phyloP scores from a whole-genome alignment of 345 rosid species.

The Brassica cretica region DNA sequence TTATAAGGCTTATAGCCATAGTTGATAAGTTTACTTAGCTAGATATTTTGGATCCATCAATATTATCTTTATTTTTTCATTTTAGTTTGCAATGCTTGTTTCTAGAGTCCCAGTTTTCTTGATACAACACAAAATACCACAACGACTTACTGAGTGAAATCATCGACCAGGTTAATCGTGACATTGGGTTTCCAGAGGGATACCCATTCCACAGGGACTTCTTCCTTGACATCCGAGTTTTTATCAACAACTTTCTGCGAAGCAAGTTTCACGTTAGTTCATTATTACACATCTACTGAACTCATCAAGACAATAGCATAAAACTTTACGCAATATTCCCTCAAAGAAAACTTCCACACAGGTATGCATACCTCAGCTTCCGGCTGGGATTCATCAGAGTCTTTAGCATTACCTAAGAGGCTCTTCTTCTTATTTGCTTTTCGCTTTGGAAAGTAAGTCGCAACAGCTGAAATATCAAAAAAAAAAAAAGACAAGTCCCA shows the following conservation, averaged over 20 bases:
- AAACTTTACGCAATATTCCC: not conserved
- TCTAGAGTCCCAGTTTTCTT: not conserved
- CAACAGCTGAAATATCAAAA: conserved; percentile 63
- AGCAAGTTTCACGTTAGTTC: not conserved
- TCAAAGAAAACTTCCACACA: conserved; percentile 5
- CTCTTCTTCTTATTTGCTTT: conserved; percentile 74
- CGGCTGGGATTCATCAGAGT: conserved; percentile 43
- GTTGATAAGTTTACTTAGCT: not conserved
- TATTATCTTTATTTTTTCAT: not conserved
- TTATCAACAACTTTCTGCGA: conserved; percentile 50
- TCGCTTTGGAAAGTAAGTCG: conserved; percentile 74
- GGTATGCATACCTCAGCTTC: conserved; percentile 47
- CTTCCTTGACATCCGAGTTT: conserved; percentile 59
- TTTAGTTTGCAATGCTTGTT: not conserved
- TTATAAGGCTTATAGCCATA: not conserved
- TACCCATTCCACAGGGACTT: conserved; percentile 77
- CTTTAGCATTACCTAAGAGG: conserved; percentile 65
- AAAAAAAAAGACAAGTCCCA: conserved; percentile 17
- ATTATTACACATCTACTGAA: not conserved
- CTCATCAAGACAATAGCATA: not conserved
- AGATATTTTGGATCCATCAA: not conserved
- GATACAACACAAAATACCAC: not conserved
- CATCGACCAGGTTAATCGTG: conserved; percentile 88
- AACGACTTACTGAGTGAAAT: conserved; percentile 69
- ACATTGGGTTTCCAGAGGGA: conserved; percentile 96